Conservation (phyloP, 2,329 filamentous ascomycete genomes). For the Gaeumannomyces sp. region DNA sequence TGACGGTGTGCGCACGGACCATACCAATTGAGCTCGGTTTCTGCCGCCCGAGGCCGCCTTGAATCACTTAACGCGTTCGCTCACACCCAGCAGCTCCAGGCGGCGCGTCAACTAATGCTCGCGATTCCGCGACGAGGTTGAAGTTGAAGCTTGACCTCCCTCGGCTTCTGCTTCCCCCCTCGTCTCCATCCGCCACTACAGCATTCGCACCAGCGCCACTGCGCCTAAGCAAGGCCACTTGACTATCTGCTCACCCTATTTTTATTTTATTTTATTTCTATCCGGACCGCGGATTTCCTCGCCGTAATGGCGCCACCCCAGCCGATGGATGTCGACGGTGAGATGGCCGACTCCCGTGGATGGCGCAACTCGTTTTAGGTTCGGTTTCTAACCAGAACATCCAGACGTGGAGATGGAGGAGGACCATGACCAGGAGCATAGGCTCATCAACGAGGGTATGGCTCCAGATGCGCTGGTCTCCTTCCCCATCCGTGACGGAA, state of each 20-base stretch:
- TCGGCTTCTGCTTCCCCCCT: background rate
- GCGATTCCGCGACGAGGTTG: background rate
- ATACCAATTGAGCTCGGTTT: background rate
- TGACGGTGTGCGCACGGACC: background rate
- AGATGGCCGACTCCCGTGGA: background rate
- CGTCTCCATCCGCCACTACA: background rate
- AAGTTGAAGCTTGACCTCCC: background rate
- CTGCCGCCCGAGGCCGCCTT: constrained; percentile 1
- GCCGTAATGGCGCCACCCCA: constrained; percentile 6
- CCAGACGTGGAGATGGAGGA: constrained; percentile 57
- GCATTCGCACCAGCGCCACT: background rate
- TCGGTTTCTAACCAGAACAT: constrained; percentile 15
- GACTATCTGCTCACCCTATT: too few relatives aligned
- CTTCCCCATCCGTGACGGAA: background rate
- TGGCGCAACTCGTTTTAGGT: background rate
- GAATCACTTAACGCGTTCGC: constrained; percentile 7
- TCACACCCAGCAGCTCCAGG: background rate
- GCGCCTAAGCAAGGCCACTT: too few relatives aligned
- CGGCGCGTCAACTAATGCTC: background rate
- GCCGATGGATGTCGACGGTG: constrained; percentile 9
- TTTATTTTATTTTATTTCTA: too few relatives aligned
- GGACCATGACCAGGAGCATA: constrained; percentile 68
- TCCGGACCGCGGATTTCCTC: background rate
- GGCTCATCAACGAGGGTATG: constrained; percentile 86
- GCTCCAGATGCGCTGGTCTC: background rate